Base-by-base conservation (phyloP, 768 basidiomycete species). In the Calvatia gigantea region DNA sequence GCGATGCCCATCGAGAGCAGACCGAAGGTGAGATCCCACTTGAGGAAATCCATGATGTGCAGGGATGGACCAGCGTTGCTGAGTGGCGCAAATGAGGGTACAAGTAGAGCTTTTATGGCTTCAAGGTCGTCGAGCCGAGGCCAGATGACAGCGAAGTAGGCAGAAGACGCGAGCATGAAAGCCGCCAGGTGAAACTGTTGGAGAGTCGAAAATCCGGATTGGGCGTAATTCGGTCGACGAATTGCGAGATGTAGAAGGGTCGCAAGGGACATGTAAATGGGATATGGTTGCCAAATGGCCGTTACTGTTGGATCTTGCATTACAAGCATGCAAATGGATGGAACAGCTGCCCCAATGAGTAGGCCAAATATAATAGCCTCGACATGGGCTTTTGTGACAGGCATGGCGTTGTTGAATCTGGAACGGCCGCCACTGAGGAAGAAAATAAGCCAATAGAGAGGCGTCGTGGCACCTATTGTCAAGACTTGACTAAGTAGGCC, bases 251-350 rank as follows among this genome's bases (percentile, higher is more conserved):
- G 77, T 0, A 60, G 43, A 6, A 62, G 60, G 27, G 73, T 66
- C 1, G 76, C 74, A n/a, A 79, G 2, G n/a, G 73, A 72, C 38
- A 79, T 66, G 57, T 71, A 69, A n/a, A 77, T 29, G 7, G 83
- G 83, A 58, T 77, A 83, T 25, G 71, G 58, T 58, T 83, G 82
- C 83, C 83, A 85, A 29, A 77, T 66, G 8, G 77, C 78, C 12
- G 80, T 83, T 41, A 82, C 64, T 43, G 59, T 58, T 0, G 78
- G 71, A 48, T 76, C 75, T 23, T 68, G 62, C 25, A 80, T 54
- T 42, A 70, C 28, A 56, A 83, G 45, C 73, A 84, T 75, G 44
- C 69, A 70, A 17, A 70, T 52, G 6, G 79, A 75, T 7, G 82
- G 81, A n/a, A 82, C 72, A 19, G 69, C 61, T 11, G 68, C 75